Conservation (phyloP, 805 yeast genomes). For the Deakozyma indianensis region DNA sequence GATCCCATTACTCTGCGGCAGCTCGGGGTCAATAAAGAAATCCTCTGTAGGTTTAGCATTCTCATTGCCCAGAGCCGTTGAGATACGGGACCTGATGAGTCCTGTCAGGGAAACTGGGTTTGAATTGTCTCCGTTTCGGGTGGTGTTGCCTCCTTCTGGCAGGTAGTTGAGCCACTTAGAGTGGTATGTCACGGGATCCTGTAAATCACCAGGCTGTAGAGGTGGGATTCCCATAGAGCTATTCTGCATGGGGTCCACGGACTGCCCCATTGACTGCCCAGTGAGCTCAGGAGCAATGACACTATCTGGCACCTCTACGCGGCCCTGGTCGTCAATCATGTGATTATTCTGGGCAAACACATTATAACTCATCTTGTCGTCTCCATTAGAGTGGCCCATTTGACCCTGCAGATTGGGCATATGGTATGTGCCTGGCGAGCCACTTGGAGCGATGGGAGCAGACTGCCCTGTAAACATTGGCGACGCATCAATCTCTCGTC, state of each 20-base stretch:
- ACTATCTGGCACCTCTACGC: background rate
- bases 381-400: too few species aligned
- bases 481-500: background rate
- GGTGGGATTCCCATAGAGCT: background rate
- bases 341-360: background rate
- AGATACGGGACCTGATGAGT: background rate
- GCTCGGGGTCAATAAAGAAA: background rate
- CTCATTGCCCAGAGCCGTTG: background rate
- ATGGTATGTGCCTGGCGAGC: background rate
- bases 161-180: conserved; percentile 1
- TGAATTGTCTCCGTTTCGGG: background rate
- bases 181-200: background rate
- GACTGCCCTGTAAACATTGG: conserved; percentile 1
- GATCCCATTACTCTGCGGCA: background rate
- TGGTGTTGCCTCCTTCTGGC: background rate
- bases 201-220: background rate
- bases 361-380: too few species aligned
- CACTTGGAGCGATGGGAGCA: background rate
- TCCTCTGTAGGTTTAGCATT: background rate
- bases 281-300: background rate
- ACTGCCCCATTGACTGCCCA: background rate
- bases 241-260: background rate
- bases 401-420: background rate
- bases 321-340: too few species aligned
- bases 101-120: background rate